A percentile compares a stretch with the other conserved stretches of the same genome.
phyloP scores from a whole-genome alignment of 371 early-diverging fungal genomes.

The Syncephalastrum monosporum region DNA sequence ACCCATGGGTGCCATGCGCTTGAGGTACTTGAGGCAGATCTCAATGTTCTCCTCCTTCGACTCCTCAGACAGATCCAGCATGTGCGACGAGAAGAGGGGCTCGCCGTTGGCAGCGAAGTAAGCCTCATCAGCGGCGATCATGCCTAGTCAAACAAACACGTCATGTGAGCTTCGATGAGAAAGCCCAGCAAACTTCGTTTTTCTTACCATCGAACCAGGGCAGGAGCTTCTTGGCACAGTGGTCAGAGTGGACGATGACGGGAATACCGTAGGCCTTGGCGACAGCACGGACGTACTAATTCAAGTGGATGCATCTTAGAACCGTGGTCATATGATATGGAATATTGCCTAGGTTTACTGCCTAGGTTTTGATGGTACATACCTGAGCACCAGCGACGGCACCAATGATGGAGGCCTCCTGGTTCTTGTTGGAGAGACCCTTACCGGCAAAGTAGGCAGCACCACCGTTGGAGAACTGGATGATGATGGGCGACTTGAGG shows the following conservation, averaged over 20 bases:
- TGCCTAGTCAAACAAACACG: slow-evolving; percentile 32
- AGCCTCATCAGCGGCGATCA: slow-evolving; percentile 87
- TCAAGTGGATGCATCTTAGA: background rate
- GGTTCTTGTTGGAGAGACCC: slow-evolving; percentile 83
- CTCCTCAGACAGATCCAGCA: slow-evolving; percentile 92
- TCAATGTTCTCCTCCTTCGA: slow-evolving; percentile 89
- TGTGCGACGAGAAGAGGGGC: slow-evolving; percentile 93
- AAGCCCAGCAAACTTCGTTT: background rate
- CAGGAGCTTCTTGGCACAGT: slow-evolving; percentile 92
- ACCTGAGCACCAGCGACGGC: slow-evolving; percentile 86
- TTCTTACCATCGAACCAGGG: slow-evolving; percentile 85
- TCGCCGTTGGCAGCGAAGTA: slow-evolving; percentile 89
- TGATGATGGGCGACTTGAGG: slow-evolving; percentile 84
- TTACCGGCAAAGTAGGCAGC: slow-evolving; percentile 88
- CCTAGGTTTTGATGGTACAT: background rate
- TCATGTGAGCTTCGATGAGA: background rate
- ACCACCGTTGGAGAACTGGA: slow-evolving; percentile 93
- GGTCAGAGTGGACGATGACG: slow-evolving; percentile 87
- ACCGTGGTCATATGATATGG: too few species aligned
- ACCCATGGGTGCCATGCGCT: slow-evolving; percentile 84
- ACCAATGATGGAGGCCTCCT: slow-evolving; percentile 85
- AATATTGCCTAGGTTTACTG: too few species aligned
- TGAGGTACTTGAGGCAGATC: slow-evolving; percentile 81
- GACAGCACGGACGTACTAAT: slow-evolving; percentile 73
- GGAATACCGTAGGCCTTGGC: slow-evolving; percentile 90